phyloP scores from a whole-genome alignment of 495 filamentous ascomycete species.

The Letharia lupina region DNA sequence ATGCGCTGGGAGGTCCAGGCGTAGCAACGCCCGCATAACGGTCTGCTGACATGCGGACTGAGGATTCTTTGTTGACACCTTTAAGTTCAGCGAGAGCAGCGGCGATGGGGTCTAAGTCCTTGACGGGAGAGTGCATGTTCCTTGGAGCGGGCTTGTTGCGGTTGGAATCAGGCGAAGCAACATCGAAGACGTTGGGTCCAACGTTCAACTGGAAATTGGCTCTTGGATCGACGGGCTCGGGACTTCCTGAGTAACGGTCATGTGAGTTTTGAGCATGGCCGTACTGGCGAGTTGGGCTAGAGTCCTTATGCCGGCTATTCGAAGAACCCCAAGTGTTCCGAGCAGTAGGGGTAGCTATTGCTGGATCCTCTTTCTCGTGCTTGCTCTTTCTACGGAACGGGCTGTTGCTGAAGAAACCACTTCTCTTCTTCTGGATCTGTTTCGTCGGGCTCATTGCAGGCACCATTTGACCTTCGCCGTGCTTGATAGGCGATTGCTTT shows the following conservation, averaged over 20 bases:
- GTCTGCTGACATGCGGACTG: slow-evolving; percentile 80
- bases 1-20: slow-evolving; percentile 56
- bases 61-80: slow-evolving; percentile 68
- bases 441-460: slow-evolving; percentile 50
- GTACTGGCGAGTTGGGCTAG: slow-evolving; percentile 29
- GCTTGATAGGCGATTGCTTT: slow-evolving; percentile 61
- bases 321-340: slow-evolving; percentile 37
- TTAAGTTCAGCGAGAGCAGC: slow-evolving; percentile 88
- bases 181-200: slow-evolving; percentile 92
- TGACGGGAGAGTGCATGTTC: slow-evolving; percentile 25
- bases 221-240: slow-evolving; percentile 87
- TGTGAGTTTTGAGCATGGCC: slow-evolving; percentile 18
- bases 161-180: slow-evolving; percentile 66
- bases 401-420: slow-evolving; percentile 90
- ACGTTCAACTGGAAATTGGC: slow-evolving; percentile 94
- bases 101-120: slow-evolving; percentile 77
- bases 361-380: slow-evolving; percentile 59
- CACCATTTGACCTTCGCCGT: slow-evolving; percentile 40
- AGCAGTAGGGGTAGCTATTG: slow-evolving; percentile 25
- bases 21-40: slow-evolving; percentile 85
- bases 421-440: slow-evolving; percentile 72
- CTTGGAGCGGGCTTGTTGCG: slow-evolving; percentile 31
- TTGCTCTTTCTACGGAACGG: slow-evolving; percentile 92
- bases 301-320: slow-evolving; percentile 23
- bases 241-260: slow-evolving; percentile 45